Percentiles rank a stretch among this genome's conserved stretches.
Evolutionary conservation across 805 yeast genomes (phyloP).

Genomic region (Suhomyces sp.): DNA sequence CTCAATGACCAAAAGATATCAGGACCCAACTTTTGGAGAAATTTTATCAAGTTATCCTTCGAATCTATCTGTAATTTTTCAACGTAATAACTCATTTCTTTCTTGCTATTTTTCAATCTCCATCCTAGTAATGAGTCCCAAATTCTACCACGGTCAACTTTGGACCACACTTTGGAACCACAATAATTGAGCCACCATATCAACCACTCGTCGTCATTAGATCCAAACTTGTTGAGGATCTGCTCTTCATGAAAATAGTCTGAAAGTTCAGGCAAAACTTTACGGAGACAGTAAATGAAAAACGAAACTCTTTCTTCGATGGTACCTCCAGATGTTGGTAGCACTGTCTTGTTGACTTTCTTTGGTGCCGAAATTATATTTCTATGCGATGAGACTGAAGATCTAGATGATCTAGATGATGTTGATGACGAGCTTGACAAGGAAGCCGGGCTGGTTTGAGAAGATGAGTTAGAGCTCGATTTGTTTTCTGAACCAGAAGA

Average conservation of each 20-base stretch:
- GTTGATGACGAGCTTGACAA: neutral
- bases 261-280: slow-evolving; percentile 70
- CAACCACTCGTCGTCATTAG: slow-evolving; percentile 80
- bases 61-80: slow-evolving; percentile 26
- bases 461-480: slow-evolving; percentile 4
- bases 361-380: slow-evolving; percentile 5
- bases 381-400: neutral
- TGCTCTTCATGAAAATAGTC: slow-evolving; percentile 79
- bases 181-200: slow-evolving; percentile 94
- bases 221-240: slow-evolving; percentile 52
- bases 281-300: slow-evolving; percentile 62
- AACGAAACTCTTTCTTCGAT: slow-evolving; percentile 65
- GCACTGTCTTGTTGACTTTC: slow-evolving; percentile 32
- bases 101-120: slow-evolving; percentile 42
- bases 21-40: slow-evolving; percentile 46
- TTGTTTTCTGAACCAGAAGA: neutral
- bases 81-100: slow-evolving; percentile 26
- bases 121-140: slow-evolving; percentile 90
- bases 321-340: slow-evolving; percentile 59
- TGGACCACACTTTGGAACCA: slow-evolving; percentile 82
- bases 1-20: slow-evolving; percentile 59
- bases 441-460: neutral
- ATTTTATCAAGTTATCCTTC: slow-evolving; percentile 23
- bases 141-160: slow-evolving; percentile 76
- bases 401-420: slow-evolving; percentile 1